Conservation (phyloP, 306 rosid species). For the Cicer arietinum region DNA sequence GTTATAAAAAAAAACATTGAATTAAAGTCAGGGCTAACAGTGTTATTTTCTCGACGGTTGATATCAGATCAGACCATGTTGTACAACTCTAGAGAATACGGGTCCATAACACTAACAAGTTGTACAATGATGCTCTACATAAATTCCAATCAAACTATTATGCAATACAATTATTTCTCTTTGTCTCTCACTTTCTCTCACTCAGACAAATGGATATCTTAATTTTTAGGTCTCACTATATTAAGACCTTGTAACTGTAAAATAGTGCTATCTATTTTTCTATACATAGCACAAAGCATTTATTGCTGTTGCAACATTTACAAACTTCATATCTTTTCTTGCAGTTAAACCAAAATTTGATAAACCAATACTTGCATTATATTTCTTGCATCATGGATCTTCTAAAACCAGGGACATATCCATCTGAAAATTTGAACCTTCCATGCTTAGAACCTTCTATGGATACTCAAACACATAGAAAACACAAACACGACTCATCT, state of each 20-base stretch:
- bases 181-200: conserved; percentile 39
- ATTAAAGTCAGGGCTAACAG: no score
- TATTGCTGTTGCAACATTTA: conserved; percentile 49
- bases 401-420: conserved; percentile 39
- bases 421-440: background rate
- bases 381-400: conserved; percentile 49
- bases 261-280: conserved; percentile 60
- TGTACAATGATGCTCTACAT: conserved; percentile 52
- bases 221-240: conserved; percentile 65
- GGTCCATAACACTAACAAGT: conserved; percentile 40
- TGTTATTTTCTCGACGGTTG: background rate
- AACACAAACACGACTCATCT: conserved; percentile 36
- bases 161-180: conserved; percentile 35
- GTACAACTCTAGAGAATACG: background rate
- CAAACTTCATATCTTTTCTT: conserved; percentile 48
- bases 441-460: conserved; percentile 38
- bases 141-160: conserved; percentile 56
- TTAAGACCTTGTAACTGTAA: conserved; percentile 84
- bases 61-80: background rate
- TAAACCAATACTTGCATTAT: conserved; percentile 14
- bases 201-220: conserved; percentile 49
- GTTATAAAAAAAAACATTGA: background rate
- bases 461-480: conserved; percentile 39
- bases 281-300: conserved; percentile 56
- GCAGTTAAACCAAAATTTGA: conserved; percentile 46